These are phyloP conservation scores for Tympanopsis confertula DNA, from an alignment of 2,329 filamentous ascomycete species.

Conservation along the genomic window DNA sequence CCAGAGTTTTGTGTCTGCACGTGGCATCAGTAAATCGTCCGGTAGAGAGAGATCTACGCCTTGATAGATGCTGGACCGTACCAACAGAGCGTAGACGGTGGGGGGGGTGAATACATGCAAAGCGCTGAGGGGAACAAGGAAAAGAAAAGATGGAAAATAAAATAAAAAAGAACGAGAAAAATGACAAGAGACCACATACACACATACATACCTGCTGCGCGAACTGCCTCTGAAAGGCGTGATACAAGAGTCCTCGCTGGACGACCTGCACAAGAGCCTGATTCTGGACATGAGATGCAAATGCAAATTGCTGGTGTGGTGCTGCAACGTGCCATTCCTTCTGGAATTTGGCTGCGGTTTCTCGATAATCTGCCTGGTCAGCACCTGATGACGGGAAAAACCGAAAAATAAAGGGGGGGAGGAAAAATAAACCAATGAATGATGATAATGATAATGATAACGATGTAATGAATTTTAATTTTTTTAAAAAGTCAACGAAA, in stretches of 20 bases:
- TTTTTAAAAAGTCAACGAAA: too few species aligned
- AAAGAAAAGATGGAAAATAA: neutral
- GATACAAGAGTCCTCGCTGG: constrained; percentile 52
- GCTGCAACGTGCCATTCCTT: constrained; percentile 56
- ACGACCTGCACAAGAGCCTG: constrained; percentile 52
- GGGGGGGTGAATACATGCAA: too few species aligned
- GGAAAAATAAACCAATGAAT: neutral
- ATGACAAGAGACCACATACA: constrained; percentile 15
- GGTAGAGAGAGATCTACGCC: too few species aligned
- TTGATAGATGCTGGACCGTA: too few species aligned
- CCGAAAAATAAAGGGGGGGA: neutral
- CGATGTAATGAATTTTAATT: too few species aligned
- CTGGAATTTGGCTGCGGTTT: constrained; percentile 56
- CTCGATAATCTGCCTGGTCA: constrained; percentile 45
- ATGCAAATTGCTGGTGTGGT: constrained; percentile 50
- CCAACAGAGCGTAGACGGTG: too few species aligned
- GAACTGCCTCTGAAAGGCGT: constrained; percentile 43
- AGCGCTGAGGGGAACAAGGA: neutral
- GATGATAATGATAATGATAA: constrained; percentile 3
- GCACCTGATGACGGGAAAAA: constrained; percentile 10
- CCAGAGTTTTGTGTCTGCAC: neutral
- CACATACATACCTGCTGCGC: constrained; percentile 12
- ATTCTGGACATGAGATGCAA: constrained; percentile 52
- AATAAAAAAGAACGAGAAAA: neutral
- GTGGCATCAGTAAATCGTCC: neutral